Evolutionary conservation across 805 yeast species (phyloP), one percentile per base, ranked within the genome.

Genomic region (Metschnikowia similis): DNA sequence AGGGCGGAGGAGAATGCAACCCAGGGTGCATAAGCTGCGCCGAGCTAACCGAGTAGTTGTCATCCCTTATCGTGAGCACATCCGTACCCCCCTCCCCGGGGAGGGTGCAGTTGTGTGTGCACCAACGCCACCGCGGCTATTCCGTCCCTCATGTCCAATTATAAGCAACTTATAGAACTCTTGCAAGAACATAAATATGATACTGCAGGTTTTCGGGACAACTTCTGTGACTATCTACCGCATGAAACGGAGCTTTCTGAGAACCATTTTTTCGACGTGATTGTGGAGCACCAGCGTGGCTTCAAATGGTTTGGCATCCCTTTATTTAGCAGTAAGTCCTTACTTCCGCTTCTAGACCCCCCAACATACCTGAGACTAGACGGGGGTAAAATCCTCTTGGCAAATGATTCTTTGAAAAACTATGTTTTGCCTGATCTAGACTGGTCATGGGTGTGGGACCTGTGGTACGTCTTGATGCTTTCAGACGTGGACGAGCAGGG

Each of bases 401-500:
- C 62, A 13, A 55, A 60, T 47, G 60, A 67, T 48, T 56, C 63
- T 9, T 51, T 70, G 9, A 56, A 53, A 21, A 65, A 69, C 52
- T 67, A 60, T 49, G 81, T 83, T 0, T 69, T 81, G 11, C 87
- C 87, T 1, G 85, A 80, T 54, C 69, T 78, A 21, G 65, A 72
- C 39, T 85, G 89, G 90, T 60, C 64, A 48, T 85, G 90, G 90
- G 62, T 62, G 8, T 85, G 90, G 89, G 72, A 72, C 11, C 70
- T 74, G 48, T 87, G 95, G 95, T 84, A 82, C 57, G 84, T 85
- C 2, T 74, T 84, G 51, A 84, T 88, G 92, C 64, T 73, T 39
- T 68, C 71, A 37, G 89, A 86, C 59, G 85, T 81, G 17, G 96
- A 87, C 63, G 91, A 86, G 58, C 87, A 84, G 59, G 96, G 96